These are phyloP conservation scores for Sclerotiophoma versabilis DNA, from an alignment of 2,329 filamentous ascomycete species.

Conservation along the genomic window DNA sequence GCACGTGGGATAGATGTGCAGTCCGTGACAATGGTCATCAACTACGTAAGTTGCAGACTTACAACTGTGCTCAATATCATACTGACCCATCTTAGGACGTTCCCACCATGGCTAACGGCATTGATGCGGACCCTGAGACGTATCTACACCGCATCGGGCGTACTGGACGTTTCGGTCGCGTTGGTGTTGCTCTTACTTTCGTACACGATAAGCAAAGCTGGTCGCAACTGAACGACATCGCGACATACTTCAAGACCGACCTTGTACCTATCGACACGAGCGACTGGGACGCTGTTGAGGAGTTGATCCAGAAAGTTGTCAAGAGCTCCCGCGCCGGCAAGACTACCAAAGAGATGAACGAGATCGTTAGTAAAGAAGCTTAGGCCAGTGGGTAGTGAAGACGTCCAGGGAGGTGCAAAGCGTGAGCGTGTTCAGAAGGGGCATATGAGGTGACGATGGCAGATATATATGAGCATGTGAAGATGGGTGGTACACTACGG, in stretches of 20 bases:
- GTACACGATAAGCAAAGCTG: slow-evolving; percentile 87
- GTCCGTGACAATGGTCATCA: slow-evolving; percentile 96
- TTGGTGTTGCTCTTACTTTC: slow-evolving; percentile 94
- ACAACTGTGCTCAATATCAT: background rate
- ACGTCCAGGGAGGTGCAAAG: background rate
- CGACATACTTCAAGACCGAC: slow-evolving; percentile 78
- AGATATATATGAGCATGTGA: slow-evolving; percentile 2
- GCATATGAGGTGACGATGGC: background rate
- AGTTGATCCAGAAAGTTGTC: slow-evolving; percentile 73
- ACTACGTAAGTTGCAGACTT: slow-evolving; percentile 67
- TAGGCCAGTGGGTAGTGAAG: background rate
- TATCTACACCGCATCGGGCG: slow-evolving; percentile 98
- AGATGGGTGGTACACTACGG: background rate
- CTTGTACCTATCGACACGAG: slow-evolving; percentile 81
- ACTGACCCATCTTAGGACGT: slow-evolving; percentile 58
- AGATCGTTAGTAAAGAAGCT: slow-evolving; percentile 7
- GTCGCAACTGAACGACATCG: slow-evolving; percentile 79
- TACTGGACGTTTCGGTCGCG: slow-evolving; percentile 94
- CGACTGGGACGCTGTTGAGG: slow-evolving; percentile 92
- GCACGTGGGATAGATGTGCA: slow-evolving; percentile 93
- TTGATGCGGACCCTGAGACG: slow-evolving; percentile 83
- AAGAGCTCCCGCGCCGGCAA: slow-evolving; percentile 52
- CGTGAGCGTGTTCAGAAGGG: no score
- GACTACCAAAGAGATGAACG: slow-evolving; percentile 49
- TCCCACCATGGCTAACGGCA: slow-evolving; percentile 64